Conservation (phyloP, 75 land plant genomes). For the Sequoiadendron giganteum region DNA sequence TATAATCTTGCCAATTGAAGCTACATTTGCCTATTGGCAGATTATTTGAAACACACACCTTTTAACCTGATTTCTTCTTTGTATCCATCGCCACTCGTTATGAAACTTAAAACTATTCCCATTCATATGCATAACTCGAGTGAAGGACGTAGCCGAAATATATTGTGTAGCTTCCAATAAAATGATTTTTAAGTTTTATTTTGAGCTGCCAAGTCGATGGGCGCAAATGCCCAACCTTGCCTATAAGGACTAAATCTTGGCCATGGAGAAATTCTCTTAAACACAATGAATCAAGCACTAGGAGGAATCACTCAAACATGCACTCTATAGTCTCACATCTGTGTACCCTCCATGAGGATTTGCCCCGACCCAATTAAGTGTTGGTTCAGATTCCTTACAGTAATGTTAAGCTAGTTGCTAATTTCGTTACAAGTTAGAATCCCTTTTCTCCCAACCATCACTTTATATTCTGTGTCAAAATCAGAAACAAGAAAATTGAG, state of each 20-base stretch:
- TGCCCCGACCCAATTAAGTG: no score
- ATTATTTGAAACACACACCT: no score
- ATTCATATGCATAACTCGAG: background rate
- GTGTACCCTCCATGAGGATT: no score
- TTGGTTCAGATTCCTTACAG: no score
- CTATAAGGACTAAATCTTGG: background rate
- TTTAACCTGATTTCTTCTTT: no score
- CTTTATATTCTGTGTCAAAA: no score
- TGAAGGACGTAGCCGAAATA: background rate
- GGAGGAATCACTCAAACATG: background rate
- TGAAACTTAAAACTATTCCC: no score
- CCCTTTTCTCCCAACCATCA: no score
- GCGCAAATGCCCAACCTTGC: background rate
- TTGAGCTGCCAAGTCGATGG: background rate
- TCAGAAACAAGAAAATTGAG: background rate
- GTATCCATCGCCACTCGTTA: background rate
- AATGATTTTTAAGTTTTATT: no score
- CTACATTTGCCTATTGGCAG: background rate
- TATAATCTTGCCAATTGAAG: background rate
- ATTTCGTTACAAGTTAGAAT: background rate
- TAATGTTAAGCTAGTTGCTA: background rate
- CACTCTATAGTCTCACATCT: background rate
- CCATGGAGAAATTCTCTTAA: no score
- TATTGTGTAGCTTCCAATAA: background rate
- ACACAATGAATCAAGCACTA: no score